These are phyloP conservation scores for Epichloe coenophiala DNA, from an alignment of 2,329 filamentous ascomycete genomes.

Conservation along the genomic window DNA sequence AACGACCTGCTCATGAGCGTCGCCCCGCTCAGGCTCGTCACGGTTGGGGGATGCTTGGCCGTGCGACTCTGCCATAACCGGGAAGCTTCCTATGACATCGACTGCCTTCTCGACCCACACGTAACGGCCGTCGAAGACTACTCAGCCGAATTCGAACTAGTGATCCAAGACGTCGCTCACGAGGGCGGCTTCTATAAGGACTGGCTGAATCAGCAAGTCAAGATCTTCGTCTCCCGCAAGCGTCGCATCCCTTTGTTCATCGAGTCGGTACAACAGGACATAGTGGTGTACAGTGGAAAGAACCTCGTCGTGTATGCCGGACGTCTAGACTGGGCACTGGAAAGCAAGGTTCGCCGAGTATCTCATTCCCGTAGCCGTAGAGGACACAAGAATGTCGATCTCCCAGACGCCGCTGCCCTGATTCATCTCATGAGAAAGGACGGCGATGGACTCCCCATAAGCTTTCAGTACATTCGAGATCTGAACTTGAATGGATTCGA, in stretches of 20 bases:
- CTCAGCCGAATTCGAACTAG: slow-evolving; percentile 7
- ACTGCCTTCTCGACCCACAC: slow-evolving; percentile 15
- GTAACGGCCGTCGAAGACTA: slow-evolving; percentile 11
- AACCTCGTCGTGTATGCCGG: slow-evolving; percentile 14
- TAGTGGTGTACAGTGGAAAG: slow-evolving; percentile 10
- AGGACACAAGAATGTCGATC: slow-evolving; percentile 5
- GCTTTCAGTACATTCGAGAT: slow-evolving; percentile 6
- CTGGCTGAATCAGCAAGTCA: slow-evolving; percentile 14
- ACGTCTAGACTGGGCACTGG: slow-evolving; percentile 13
- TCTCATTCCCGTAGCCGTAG: slow-evolving; percentile 4
- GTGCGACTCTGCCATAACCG: slow-evolving; percentile 12
- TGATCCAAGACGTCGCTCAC: slow-evolving; percentile 7
- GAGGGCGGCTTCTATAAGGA: slow-evolving; percentile 3
- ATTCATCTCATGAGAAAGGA: slow-evolving; percentile 2
- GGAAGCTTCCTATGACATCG: slow-evolving; percentile 11
- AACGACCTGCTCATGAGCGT: slow-evolving; percentile 15
- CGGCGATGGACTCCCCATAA: slow-evolving; percentile 5
- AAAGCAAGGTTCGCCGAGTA: slow-evolving; percentile 14
- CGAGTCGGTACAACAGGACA: slow-evolving; percentile 12
- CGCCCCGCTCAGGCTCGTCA: slow-evolving; percentile 14
- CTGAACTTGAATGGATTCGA: slow-evolving; percentile 8
- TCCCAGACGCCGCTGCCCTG: slow-evolving; percentile 8
- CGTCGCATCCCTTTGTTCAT: slow-evolving; percentile 11
- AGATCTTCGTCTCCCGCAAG: slow-evolving; percentile 8
- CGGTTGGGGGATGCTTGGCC: slow-evolving; percentile 13